phyloP scores from a whole-genome alignment of 1,284 basidiomycete genomes.

The Naganishia sp. region DNA sequence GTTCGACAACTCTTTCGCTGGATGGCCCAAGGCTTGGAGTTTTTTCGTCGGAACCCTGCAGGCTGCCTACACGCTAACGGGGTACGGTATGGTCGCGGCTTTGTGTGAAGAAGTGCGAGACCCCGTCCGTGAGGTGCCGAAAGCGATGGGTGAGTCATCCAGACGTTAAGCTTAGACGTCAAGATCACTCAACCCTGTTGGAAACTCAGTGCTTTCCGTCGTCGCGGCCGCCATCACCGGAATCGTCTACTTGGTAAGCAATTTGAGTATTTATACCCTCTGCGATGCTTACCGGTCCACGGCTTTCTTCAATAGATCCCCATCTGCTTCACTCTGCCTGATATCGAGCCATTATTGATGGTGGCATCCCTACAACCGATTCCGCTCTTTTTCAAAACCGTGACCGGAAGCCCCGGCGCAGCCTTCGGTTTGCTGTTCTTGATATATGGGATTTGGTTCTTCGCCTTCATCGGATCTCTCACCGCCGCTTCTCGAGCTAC shows the following conservation, averaged over 20 bases:
- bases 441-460: conserved; percentile 56
- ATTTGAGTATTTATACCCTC: not conserved
- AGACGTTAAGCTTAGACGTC: not conserved
- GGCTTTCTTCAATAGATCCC: conserved; percentile 46
- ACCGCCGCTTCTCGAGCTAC: conserved; percentile 56
- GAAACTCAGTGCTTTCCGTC: conserved; percentile 49
- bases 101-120: conserved; percentile 55
- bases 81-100: conserved; percentile 54
- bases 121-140: conserved; percentile 50
- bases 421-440: conserved; percentile 56
- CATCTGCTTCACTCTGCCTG: conserved; percentile 56
- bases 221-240: conserved; percentile 56
- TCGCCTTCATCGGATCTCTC: conserved; percentile 56
- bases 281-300: conserved; percentile 14
- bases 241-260: conserved; percentile 49
- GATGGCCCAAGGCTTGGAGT: conserved; percentile 50
- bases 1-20: conserved; percentile 51
- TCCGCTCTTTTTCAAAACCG: conserved; percentile 55
- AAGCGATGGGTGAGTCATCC: conserved; percentile 47
- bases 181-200: conserved; percentile 4
- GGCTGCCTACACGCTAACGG: conserved; percentile 50
- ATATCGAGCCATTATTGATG: conserved; percentile 50
- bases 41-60: conserved; percentile 56
- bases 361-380: conserved; percentile 56
- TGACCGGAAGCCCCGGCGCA: conserved; percentile 53